These are phyloP conservation scores for Favolaschia claudopus DNA, from an alignment of 768 basidiomycete species.

Conservation along the genomic window DNA sequence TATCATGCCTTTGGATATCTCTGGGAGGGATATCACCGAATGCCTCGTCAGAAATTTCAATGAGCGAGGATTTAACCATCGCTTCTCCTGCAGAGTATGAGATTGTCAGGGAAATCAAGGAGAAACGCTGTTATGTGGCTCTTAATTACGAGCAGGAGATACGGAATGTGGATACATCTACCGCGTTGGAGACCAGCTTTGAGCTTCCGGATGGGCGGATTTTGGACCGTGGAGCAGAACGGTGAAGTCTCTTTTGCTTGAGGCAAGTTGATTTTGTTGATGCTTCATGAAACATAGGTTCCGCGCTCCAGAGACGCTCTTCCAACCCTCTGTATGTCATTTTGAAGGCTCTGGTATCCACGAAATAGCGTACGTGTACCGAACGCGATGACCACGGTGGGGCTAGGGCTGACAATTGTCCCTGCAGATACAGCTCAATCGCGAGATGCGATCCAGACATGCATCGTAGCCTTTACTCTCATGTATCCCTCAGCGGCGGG, in stretches of 20 bases:
- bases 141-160: conserved; percentile 21
- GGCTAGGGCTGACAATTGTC: not conserved
- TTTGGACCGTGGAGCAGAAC: conserved; percentile 78
- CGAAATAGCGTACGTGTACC: conserved; percentile 40
- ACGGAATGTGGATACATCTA: conserved; percentile 13
- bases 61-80: conserved; percentile 78
- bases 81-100: conserved; percentile 76
- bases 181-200: conserved; percentile 49
- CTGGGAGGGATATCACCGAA: conserved; percentile 69
- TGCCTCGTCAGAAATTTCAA: conserved; percentile 64
- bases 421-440: conserved; percentile 62
- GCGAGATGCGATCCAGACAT: conserved; percentile 66
- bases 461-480: conserved; percentile 45
- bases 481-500: conserved; percentile 25
- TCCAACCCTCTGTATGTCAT: conserved; percentile 74
- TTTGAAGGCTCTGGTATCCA: conserved; percentile 48
- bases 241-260: conserved; percentile 29
- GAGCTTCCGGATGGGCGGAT: conserved; percentile 56
- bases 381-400: not conserved
- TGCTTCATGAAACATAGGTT: conserved; percentile 35
- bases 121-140: conserved; percentile 49
- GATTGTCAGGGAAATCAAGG: conserved; percentile 83
- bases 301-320: conserved; percentile 77
- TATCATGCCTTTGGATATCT: conserved; percentile 69
- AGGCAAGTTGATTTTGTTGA: not conserved